Conservation (phyloP, 306 rosid genomes). For the Prunus campanulata region DNA sequence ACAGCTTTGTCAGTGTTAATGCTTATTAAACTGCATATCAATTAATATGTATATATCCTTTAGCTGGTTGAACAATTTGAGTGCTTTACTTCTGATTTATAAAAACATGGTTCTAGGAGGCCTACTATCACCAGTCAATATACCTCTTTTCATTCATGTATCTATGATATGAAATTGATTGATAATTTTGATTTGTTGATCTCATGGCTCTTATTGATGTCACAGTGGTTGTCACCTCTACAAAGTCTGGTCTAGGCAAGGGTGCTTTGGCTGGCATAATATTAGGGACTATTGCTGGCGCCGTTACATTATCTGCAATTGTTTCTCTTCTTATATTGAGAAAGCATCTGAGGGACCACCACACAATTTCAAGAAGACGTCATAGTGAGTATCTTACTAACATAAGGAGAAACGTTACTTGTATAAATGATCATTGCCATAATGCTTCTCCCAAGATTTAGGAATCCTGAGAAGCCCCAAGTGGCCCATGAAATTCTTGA, state of each 20-base stretch:
- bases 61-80: conserved; percentile 9
- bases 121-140: not conserved
- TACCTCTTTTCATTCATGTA: not conserved
- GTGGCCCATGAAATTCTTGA: not conserved
- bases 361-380: conserved; percentile 49
- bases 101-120: not conserved
- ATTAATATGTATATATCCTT: too few species aligned
- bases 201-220: conserved; percentile 28
- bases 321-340: conserved; percentile 63
- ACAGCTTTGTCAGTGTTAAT: conserved; percentile 6
- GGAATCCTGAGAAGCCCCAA: not conserved
- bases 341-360: conserved; percentile 30
- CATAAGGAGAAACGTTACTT: not conserved
- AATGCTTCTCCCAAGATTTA: not conserved
- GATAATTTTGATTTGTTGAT: conserved; percentile 11
- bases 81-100: not conserved
- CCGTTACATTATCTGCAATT: conserved; percentile 57
- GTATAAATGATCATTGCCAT: not conserved
- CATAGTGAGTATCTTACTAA: conserved; percentile 56
- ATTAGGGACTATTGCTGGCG: conserved; percentile 71
- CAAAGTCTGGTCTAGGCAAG: conserved; percentile 51
- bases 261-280: conserved; percentile 71
- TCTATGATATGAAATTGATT: conserved; percentile 1
- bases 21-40: not conserved
- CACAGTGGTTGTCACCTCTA: conserved; percentile 34